Evolutionary conservation across 2,329 filamentous ascomycete species (phyloP), one percentile per base, ranked within the genome.

Genomic region (Orbilia ellipsospora): DNA sequence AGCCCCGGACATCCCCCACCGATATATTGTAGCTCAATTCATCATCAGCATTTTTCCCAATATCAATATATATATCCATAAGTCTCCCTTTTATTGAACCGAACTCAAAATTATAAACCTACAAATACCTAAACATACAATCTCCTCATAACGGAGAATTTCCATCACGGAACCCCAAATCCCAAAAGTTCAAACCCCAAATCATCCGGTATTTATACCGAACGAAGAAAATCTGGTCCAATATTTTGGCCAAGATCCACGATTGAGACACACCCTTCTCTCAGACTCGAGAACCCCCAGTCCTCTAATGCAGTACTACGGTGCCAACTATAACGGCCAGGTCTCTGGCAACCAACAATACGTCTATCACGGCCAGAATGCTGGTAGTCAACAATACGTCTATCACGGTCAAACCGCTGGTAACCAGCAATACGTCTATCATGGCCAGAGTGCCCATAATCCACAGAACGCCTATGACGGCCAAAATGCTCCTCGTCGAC

Each of bases 261-360:
- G 60, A 5, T 52, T 66, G 15, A 73, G 48, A 45, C 68, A 65
- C 4, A 45, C 54, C 5, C 45, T 42, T 12, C 26, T 23, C 23
- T 23, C 23, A 23, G 40, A 13, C 51, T 72, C 4, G 52, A 65
- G 54, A 36, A 45, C 45, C 28, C 31, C 54, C 4, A 45, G 44
- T 6, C 55, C 62, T 36, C 42, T 63, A 20, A 73, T 73, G 69
- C 18, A 50, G 20, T 54, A 73, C 40, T 67, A 73, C 56, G 31
- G 31, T n/a, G 15, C 44, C 12, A 51, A n/a, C 13, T 28, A 18
- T 26, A 45, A 67, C 40, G 23, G 40, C 18, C 62, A 73, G 16
- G 54, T 42, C 13, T 8, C 8, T 18, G 63, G 63, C 42, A n/a
- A 42, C 23, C 48, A 13, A 4, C 48, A 48, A 26, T 40, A 36